Evolutionary conservation across 108 stramenopile genomes (phyloP).

Genomic region (Chaetoceros tenuissimus): DNA sequence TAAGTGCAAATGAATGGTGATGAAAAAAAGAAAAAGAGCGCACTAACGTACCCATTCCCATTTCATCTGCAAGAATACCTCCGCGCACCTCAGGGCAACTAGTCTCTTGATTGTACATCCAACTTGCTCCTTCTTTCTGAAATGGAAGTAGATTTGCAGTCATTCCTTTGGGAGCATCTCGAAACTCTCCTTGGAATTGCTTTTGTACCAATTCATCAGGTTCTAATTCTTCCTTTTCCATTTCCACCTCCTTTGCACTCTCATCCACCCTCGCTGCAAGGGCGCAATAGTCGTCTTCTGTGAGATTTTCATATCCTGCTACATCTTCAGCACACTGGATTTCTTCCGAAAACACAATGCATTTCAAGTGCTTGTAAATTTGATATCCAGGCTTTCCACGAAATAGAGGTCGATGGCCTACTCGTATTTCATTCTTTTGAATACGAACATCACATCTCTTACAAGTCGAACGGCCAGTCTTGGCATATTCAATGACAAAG

Average conservation of each 20-base stretch:
- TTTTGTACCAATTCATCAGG: slow-evolving; percentile 88
- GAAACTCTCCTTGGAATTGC: slow-evolving; percentile 66
- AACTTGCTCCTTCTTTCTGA: slow-evolving; percentile 90
- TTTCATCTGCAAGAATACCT: slow-evolving; percentile 92
- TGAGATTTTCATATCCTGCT: slow-evolving; percentile 40
- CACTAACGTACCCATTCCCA: slow-evolving; percentile 26
- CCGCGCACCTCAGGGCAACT: slow-evolving; percentile 48
- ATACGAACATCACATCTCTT: slow-evolving; percentile 67
- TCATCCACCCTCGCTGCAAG: slow-evolving; percentile 43
- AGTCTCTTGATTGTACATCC: slow-evolving; percentile 89
- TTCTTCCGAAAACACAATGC: slow-evolving; percentile 55
- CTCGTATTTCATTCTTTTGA: slow-evolving; percentile 45
- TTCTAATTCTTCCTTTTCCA: slow-evolving; percentile 66
- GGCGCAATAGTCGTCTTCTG: slow-evolving; percentile 34
- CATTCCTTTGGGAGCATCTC: slow-evolving; percentile 64
- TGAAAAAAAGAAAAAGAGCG: background rate
- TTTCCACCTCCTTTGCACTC: slow-evolving; percentile 35
- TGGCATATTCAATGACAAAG: slow-evolving; percentile 55
- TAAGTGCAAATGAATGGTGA: background rate
- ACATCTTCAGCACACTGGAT: slow-evolving; percentile 38
- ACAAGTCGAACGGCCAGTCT: slow-evolving; percentile 68
- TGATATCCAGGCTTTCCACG: slow-evolving; percentile 83
- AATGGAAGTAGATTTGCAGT: slow-evolving; percentile 85
- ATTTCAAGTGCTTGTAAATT: slow-evolving; percentile 67
- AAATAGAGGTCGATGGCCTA: slow-evolving; percentile 71